Percentiles rank a stretch among this genome's conserved stretches.
phyloP scores from a whole-genome alignment of 768 basidiomycete genomes.

The Lentinus brumalis region DNA sequence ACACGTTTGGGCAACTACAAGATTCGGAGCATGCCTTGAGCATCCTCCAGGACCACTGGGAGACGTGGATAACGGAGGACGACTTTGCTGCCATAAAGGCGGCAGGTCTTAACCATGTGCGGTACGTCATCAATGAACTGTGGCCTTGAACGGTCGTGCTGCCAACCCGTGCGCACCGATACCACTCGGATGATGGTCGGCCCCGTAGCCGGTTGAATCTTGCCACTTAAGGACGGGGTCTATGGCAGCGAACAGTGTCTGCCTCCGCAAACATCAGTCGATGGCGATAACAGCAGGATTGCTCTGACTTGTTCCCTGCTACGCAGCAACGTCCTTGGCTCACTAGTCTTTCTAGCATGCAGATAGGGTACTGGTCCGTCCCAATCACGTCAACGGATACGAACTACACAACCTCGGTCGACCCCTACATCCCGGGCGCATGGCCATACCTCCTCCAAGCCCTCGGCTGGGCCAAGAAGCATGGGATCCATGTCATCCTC shows the following conservation, averaged over 20 bases:
- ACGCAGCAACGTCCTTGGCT: background rate
- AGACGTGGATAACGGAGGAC: conserved; percentile 68
- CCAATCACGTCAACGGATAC: conserved; percentile 60
- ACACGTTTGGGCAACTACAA: conserved; percentile 57
- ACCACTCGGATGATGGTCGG: background rate
- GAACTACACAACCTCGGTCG: conserved; percentile 41
- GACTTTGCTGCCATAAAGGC: conserved; percentile 67
- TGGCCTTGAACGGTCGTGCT: background rate
- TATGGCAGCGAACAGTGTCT: too few relatives aligned
- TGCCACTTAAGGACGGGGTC: too few relatives aligned
- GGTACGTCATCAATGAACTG: conserved; percentile 39
- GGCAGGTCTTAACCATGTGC: conserved; percentile 72
- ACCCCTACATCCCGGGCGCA: conserved; percentile 63
- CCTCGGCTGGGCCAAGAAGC: conserved; percentile 62
- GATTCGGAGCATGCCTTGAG: conserved; percentile 44
- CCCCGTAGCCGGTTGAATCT: too few relatives aligned
- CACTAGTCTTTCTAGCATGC: conserved; percentile 48
- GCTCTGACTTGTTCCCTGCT: background rate
- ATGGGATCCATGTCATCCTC: conserved; percentile 68
- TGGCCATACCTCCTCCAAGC: conserved; percentile 68
- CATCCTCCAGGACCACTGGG: conserved; percentile 57
- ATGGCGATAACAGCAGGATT: background rate
- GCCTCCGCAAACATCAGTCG: too few relatives aligned
- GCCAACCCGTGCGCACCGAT: background rate
- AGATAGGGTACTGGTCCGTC: conserved; percentile 80